phyloP scores from a whole-genome alignment of 495 filamentous ascomycete genomes.

The Aspergillus wentii region DNA sequence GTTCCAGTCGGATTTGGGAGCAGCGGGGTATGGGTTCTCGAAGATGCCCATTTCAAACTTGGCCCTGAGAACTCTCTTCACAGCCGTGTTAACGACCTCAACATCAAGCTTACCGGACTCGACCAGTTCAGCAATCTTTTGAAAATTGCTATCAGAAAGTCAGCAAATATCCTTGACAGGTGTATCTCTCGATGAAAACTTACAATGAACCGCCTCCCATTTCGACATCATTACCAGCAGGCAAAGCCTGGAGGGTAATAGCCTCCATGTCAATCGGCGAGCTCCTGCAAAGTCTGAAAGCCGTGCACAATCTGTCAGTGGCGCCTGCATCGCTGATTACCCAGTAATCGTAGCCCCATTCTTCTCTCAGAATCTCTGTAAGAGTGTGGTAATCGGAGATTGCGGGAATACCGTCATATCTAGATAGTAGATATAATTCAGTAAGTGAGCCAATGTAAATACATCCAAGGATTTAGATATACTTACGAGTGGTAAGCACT shows the following conservation, averaged over 20 bases:
- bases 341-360: slow-evolving; percentile 67
- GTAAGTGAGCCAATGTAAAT: not conserved
- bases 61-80: slow-evolving; percentile 53
- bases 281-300: slow-evolving; percentile 56
- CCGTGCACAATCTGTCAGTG: slow-evolving; percentile 58
- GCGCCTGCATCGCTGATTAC: slow-evolving; percentile 58
- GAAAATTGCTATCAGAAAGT: slow-evolving; percentile 44
- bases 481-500: slow-evolving; percentile 58
- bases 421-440: slow-evolving; percentile 8
- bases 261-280: slow-evolving; percentile 56
- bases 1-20: slow-evolving; percentile 44
- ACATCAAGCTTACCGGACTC: slow-evolving; percentile 51
- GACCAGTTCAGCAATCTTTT: slow-evolving; percentile 59
- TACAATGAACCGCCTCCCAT: slow-evolving; percentile 69
- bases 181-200: slow-evolving; percentile 2
- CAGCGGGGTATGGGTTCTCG: slow-evolving; percentile 57
- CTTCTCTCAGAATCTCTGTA: slow-evolving; percentile 59
- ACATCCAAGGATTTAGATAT: not conserved
- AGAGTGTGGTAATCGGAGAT: slow-evolving; percentile 57
- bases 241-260: slow-evolving; percentile 50
- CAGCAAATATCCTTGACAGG: not conserved
- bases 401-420: slow-evolving; percentile 59
- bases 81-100: slow-evolving; percentile 56
- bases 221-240: slow-evolving; percentile 68
- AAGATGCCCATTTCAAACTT: slow-evolving; percentile 67